Evolutionary conservation across 495 filamentous ascomycete genomes (phyloP), one percentile per base, ranked within the genome.

Genomic region (Parathielavia appendiculata): DNA sequence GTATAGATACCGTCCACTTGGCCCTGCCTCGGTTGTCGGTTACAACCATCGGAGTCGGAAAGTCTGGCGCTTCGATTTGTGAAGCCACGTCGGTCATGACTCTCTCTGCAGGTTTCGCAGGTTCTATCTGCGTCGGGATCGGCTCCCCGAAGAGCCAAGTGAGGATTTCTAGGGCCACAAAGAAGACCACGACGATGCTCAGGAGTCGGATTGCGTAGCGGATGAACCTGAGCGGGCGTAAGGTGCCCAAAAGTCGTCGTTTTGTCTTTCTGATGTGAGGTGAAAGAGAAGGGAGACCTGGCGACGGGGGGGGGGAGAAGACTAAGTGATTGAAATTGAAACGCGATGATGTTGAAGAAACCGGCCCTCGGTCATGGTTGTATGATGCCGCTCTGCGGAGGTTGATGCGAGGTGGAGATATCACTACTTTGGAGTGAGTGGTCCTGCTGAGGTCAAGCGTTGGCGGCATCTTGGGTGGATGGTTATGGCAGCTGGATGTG

Each of bases 1-100:
- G 88, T 30, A 91, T 88, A 1, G 77, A 81, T 1, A 90, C 77
- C 0, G 87, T 89, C 88, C 88, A 90, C 63, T 77, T 85, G 7
- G 79, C 63, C 38, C 71, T 75, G 14, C 81, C 83, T 41, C 72
- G 72, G 34, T 74, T 71, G 64, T 88, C 83, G 8, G 76, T 77
- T 16, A 88, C 71, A 1, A 83, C 68, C 32, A 88, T 76, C 0
- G 84, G 80, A 4, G 79, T 78, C n/a, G 84, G 82, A 20, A 80
- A 76, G 6, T 78, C 72, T 4, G 82, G 83, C 26, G 82, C 63
- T 36, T 68, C 67, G 22, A 75, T 72, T 52, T 76, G 79, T 19
- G 73, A 77, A 22, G 81, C 75, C 68, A 81, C 76, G 58, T 84
- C 79, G 7, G 9, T 41, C 19, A 36, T 50, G 38, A 5, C 45